Percentiles rank a stretch among this genome's conserved stretches.
These are phyloP conservation scores for Trametes cinnabarina DNA, from an alignment of 768 basidiomycete species.

Conservation along the genomic window DNA sequence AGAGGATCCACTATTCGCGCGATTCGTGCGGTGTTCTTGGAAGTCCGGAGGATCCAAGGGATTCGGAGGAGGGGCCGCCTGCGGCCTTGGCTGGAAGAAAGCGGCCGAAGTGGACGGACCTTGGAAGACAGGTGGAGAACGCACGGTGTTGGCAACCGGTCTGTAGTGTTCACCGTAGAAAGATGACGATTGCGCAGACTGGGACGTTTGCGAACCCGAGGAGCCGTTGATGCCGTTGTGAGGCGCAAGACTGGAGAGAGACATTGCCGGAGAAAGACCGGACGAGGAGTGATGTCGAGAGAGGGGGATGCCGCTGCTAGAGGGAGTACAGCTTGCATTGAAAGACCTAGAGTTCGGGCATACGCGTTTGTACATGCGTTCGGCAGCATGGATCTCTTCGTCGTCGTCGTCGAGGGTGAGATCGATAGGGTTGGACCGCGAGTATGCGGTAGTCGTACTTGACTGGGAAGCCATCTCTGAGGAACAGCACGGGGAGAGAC, in stretches of 20 bases:
- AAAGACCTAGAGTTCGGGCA: conserved; percentile 23
- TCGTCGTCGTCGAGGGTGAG: conserved; percentile 71
- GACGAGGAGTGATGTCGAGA: conserved; percentile 21
- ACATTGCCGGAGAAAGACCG: conserved; percentile 32
- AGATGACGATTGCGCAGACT: neutral
- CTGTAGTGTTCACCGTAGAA: neutral
- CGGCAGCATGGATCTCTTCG: conserved; percentile 30
- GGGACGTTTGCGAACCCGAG: neutral
- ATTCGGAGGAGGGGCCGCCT: conserved; percentile 7
- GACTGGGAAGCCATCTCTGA: conserved; percentile 14
- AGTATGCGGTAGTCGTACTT: conserved; percentile 7
- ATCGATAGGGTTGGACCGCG: conserved; percentile 57
- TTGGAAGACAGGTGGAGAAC: conserved; percentile 54
- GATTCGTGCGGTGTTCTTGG: conserved; percentile 1
- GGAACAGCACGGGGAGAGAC: neutral
- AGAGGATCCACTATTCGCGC: conserved; percentile 8
- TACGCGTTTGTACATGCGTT: conserved; percentile 23
- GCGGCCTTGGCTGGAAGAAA: conserved; percentile 24
- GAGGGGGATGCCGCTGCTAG: conserved; percentile 6
- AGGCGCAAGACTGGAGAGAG: conserved; percentile 26
- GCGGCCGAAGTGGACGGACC: conserved; percentile 41
- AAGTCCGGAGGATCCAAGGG: neutral
- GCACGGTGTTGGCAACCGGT: conserved; percentile 28
- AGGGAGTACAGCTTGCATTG: conserved; percentile 17
- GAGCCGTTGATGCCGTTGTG: conserved; percentile 4